Evolutionary conservation across 345 rosid species (phyloP), one percentile per base, ranked within the genome.

Genomic region (Psidium guajava): DNA sequence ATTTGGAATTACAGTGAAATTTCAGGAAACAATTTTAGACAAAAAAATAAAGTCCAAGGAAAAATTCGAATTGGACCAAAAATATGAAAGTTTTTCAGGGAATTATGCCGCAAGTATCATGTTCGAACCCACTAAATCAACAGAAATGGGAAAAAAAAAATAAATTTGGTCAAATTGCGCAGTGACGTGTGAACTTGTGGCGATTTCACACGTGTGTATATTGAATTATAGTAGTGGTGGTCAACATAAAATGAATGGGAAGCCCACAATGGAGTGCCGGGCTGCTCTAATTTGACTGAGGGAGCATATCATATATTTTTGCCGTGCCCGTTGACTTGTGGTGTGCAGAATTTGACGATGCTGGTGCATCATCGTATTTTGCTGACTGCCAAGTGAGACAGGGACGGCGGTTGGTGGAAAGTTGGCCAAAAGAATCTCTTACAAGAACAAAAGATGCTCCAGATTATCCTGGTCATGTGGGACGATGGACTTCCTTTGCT

Each of bases 381-480:
- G 51, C 58, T 15, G 85, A 44, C 85, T 69, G 80, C 85, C 82
- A 69, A 84, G 82, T 84, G 28, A 84, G 85, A 84, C 82, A 69
- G n/a, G n/a, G 27, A 12, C 11, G n/a, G 32, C 12, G 84, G 61
- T 54, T 10, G 13, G 84, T 82, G 84, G 44, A 49, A 28, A 82
- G 40, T 51, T 82, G 55, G 57, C 83, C 36, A 18, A 82, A 49
- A 0, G 77, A 18, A 2, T 69, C 77, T 69, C 47, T 36, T 0
- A 20, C 47, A 9, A 36, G 25, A 69, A 36, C 47, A 69, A 69
- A 0, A 2, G 2, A 69, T 36, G 77, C 77, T n/a, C 51, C 77
- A 32, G 44, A 18, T 69, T 16, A 9, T 32, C 44, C 36, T 69
- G 77, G 77, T 32, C 8, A 16, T 20, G 0, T 8, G 24, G 77